Percentiles rank a stretch among this genome's conserved stretches.
Conservation (phyloP, 1,284 basidiomycete species). For the Sutorius eximius region DNA sequence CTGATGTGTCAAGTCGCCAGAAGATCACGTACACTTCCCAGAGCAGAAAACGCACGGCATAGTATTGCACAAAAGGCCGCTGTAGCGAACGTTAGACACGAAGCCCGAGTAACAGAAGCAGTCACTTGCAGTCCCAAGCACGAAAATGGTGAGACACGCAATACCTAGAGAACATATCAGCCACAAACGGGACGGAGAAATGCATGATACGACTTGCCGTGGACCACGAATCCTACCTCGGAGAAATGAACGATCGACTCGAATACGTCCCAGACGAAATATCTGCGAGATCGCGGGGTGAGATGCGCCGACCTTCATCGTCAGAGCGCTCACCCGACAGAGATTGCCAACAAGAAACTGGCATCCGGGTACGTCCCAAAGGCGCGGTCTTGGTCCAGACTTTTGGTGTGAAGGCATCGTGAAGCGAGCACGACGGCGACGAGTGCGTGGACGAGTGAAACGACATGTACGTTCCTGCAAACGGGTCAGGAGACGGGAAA, state of each 20-base stretch:
- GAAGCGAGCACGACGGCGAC: constrained; percentile 44
- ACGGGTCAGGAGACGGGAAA: constrained; percentile 1
- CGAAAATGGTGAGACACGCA: constrained; percentile 59
- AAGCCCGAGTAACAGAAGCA: background rate
- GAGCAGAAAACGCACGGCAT: constrained; percentile 65
- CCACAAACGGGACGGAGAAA: background rate
- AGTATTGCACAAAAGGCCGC: constrained; percentile 76
- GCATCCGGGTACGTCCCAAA: constrained; percentile 48
- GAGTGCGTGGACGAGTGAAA: constrained; percentile 50
- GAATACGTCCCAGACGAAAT: constrained; percentile 57
- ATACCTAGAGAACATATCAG: constrained; percentile 40
- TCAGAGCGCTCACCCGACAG: constrained; percentile 43
- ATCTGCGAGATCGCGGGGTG: constrained; percentile 29
- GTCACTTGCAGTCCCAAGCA: constrained; percentile 57
- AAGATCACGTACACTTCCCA: constrained; percentile 64
- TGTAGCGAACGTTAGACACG: constrained; percentile 31
- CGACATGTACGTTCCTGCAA: constrained; percentile 53
- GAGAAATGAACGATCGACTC: constrained; percentile 49
- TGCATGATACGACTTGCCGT: constrained; percentile 44
- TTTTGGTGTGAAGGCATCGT: constrained; percentile 38
- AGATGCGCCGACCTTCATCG: background rate
- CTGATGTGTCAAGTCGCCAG: background rate
- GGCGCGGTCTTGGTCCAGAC: constrained; percentile 44
- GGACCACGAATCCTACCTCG: constrained; percentile 62
- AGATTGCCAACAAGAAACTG: constrained; percentile 42